Conservation (phyloP, 176 grass and related monocot genomes). For the Poa annua region DNA sequence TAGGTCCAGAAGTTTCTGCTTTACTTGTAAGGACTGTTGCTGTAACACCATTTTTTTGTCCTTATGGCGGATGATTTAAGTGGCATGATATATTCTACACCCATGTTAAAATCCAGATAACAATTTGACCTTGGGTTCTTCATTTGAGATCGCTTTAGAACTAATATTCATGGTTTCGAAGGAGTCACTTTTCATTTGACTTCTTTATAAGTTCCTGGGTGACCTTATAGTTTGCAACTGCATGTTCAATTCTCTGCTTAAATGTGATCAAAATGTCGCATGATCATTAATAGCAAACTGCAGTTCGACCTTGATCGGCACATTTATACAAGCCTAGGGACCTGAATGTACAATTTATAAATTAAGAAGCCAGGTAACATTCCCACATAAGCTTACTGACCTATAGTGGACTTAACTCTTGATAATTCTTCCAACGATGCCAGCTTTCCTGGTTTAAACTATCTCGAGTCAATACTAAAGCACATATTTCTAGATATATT, state of each 20-base stretch:
- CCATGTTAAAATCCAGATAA: not conserved
- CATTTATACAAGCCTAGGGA: conserved; percentile 24
- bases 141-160: not conserved
- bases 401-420: conserved; percentile 13
- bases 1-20: conserved; percentile 3
- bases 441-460: conserved; percentile 13
- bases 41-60: conserved; percentile 6
- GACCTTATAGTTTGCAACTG: conserved; percentile 20
- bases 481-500: conserved; percentile 17
- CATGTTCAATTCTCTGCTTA: not conserved
- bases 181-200: conserved; percentile 3
- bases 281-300: conserved; percentile 8
- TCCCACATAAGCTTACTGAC: not conserved
- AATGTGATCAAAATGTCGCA: conserved; percentile 9
- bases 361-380: not conserved
- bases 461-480: conserved; percentile 21
- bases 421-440: conserved; percentile 1
- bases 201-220: not conserved
- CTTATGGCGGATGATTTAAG: not conserved
- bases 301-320: conserved; percentile 1
- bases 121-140: not conserved
- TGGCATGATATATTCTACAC: not conserved
- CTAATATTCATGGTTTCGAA: conserved; percentile 11
- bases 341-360: conserved; percentile 17
- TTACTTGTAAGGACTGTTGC: not conserved